Percentiles rank a stretch among this genome's conserved stretches.
phyloP scores from a whole-genome alignment of 768 basidiomycete genomes.

The Leccinum incarnatum region DNA sequence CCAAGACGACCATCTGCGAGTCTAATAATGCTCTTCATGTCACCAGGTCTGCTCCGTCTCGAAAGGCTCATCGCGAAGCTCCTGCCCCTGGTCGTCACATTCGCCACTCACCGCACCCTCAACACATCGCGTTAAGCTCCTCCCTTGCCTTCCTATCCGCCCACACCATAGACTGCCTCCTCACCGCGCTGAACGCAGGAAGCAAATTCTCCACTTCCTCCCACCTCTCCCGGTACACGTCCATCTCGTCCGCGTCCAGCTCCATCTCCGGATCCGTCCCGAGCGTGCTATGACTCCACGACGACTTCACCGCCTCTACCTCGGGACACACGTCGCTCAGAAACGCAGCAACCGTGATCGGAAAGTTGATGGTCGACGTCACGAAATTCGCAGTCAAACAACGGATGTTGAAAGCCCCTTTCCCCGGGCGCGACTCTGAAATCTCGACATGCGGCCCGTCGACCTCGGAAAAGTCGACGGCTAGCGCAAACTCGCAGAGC shows the following conservation, averaged over 20 bases:
- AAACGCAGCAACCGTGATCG: slow-evolving; percentile 24
- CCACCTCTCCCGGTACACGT: slow-evolving; percentile 17
- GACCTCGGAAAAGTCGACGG: slow-evolving; percentile 21
- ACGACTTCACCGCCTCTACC: slow-evolving; percentile 7
- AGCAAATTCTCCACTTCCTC: slow-evolving; percentile 22
- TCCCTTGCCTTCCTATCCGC: not conserved
- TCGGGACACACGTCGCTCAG: slow-evolving; percentile 26
- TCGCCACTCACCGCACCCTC: not conserved
- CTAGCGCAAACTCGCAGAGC: slow-evolving; percentile 16
- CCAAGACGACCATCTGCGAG: not conserved
- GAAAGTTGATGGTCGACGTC: slow-evolving; percentile 20
- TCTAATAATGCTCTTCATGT: not conserved
- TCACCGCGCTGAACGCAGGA: slow-evolving; percentile 21
- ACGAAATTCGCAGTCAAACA: slow-evolving; percentile 18
- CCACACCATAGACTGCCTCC: slow-evolving; percentile 17
- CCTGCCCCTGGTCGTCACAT: too few relatives aligned
- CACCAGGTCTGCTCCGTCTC: not conserved
- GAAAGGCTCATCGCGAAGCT: not conserved
- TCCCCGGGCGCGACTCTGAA: slow-evolving; percentile 1
- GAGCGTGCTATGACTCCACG: slow-evolving; percentile 8
- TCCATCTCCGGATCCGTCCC: slow-evolving; percentile 3
- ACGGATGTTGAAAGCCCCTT: slow-evolving; percentile 8
- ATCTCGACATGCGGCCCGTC: slow-evolving; percentile 3
- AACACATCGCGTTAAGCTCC: not conserved
- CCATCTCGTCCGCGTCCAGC: slow-evolving; percentile 4